Percentiles rank a stretch among this genome's conserved stretches.
Evolutionary conservation across 75 land plant genomes (phyloP).

Genomic region (Azolla pinnata): DNA sequence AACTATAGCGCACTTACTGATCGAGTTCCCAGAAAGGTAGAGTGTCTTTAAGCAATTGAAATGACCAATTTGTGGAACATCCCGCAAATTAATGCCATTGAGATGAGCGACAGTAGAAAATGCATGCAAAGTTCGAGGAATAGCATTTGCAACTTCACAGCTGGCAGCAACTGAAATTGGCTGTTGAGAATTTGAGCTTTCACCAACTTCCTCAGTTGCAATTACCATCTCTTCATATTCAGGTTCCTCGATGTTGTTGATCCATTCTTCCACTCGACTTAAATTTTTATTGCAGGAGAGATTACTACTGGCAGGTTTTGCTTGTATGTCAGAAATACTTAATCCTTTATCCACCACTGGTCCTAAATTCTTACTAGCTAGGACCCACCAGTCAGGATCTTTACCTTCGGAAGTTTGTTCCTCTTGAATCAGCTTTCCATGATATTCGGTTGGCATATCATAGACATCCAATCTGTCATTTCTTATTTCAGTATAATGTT

Average conservation of each 20-base stretch:
- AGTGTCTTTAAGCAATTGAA: slow-evolving; percentile 47
- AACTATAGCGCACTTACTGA: slow-evolving; percentile 36
- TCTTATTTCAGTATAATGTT: no score
- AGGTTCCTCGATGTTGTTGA: slow-evolving; percentile 26
- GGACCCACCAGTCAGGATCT: background rate
- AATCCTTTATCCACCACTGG: background rate
- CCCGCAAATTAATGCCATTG: slow-evolving; percentile 58
- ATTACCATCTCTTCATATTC: background rate
- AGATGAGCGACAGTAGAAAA: slow-evolving; percentile 70
- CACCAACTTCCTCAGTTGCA: background rate
- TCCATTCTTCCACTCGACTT: slow-evolving; percentile 52
- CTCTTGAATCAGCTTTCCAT: background rate
- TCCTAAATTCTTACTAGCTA: background rate
- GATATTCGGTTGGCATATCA: background rate
- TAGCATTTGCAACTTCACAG: background rate
- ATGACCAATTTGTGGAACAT: slow-evolving; percentile 43
- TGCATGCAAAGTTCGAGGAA: slow-evolving; percentile 48
- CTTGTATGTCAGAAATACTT: slow-evolving; percentile 24
- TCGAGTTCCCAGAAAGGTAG: slow-evolving; percentile 68
- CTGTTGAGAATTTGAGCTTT: background rate
- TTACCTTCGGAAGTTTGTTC: background rate
- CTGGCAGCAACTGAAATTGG: background rate
- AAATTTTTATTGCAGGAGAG: slow-evolving; percentile 28
- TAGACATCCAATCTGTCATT: background rate
- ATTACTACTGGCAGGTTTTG: slow-evolving; percentile 49